Evolutionary conservation across 148 eudicot genomes (phyloP).

Genomic region (Bassia scoparia): DNA sequence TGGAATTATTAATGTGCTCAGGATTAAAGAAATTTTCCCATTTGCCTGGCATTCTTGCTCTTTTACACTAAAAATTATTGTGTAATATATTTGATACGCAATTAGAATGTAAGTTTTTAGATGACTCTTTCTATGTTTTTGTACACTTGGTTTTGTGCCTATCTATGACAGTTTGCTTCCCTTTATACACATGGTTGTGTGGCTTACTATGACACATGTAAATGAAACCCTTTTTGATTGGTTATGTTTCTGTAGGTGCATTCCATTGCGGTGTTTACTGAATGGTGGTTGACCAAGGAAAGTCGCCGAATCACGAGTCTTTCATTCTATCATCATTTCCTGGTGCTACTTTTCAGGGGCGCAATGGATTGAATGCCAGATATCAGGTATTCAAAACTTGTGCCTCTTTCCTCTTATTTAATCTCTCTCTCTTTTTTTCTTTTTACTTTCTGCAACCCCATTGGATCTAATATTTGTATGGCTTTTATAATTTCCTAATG

Average conservation of each 20-base stretch:
- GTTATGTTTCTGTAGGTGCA: conserved; percentile 49
- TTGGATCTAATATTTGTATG: not conserved
- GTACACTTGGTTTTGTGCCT: not conserved
- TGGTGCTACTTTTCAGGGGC: conserved; percentile 68
- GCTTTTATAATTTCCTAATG: not conserved
- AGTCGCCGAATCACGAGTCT: conserved; percentile 58
- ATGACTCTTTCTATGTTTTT: not conserved
- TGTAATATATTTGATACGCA: not conserved
- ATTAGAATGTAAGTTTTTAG: not conserved
- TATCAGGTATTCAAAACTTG: conserved; percentile 55
- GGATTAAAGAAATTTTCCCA: not conserved
- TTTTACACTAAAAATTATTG: no score
- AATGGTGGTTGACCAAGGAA: conserved; percentile 91
- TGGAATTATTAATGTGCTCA: not conserved
- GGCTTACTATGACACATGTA: not conserved
- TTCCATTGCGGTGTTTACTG: conserved; percentile 70
- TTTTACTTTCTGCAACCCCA: not conserved
- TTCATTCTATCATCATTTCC: conserved; percentile 77
- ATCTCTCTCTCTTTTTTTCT: not conserved
- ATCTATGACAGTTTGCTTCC: not conserved
- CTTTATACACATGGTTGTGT: not conserved
- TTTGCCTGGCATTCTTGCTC: not conserved
- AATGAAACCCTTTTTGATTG: conserved; percentile 2
- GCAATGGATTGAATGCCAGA: conserved; percentile 76
- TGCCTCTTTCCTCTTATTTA: not conserved